Conservation (phyloP, 2,329 filamentous ascomycete species). For the Aureobasidium sp. region DNA sequence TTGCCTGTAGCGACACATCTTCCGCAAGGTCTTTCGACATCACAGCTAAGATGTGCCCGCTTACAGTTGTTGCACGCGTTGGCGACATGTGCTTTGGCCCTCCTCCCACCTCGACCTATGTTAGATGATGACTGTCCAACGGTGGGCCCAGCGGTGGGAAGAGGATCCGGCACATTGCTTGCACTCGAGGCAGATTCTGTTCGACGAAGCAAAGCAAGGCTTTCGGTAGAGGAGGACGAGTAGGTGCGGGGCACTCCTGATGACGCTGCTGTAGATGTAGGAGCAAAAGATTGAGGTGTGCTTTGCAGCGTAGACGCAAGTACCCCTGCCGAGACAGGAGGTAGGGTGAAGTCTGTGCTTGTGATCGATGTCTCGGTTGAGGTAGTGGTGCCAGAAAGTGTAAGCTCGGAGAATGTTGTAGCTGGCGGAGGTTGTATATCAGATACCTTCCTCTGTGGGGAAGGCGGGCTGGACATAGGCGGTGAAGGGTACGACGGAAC, state of each 20-base stretch:
- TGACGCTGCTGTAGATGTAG: neutral
- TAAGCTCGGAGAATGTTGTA: constrained; percentile 1
- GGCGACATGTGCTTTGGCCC: constrained; percentile 58
- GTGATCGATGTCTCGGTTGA: neutral
- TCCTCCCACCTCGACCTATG: constrained; percentile 19
- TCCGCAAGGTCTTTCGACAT: constrained; percentile 65
- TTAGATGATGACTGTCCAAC: neutral
- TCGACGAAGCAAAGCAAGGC: constrained; percentile 18
- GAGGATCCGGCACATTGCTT: constrained; percentile 2
- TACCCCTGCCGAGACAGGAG: neutral
- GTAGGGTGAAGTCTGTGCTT: neutral
- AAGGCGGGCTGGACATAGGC: constrained; percentile 44
- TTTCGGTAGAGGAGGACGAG: constrained; percentile 12
- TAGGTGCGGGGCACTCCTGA: neutral
- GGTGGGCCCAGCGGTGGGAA: constrained; percentile 10
- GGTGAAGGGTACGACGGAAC: constrained; percentile 36
- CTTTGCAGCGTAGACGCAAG: neutral
- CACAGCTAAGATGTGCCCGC: constrained; percentile 63
- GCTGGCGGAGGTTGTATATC: constrained; percentile 1
- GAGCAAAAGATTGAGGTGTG: neutral
- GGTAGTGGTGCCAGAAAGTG: neutral
- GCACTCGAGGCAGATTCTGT: neutral
- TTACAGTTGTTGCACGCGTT: constrained; percentile 83
- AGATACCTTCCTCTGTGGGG: constrained; percentile 25
- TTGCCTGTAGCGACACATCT: constrained; percentile 71